phyloP scores from a whole-genome alignment of 139 green algal species.

The Chlamydomonas sphaeroides region DNA sequence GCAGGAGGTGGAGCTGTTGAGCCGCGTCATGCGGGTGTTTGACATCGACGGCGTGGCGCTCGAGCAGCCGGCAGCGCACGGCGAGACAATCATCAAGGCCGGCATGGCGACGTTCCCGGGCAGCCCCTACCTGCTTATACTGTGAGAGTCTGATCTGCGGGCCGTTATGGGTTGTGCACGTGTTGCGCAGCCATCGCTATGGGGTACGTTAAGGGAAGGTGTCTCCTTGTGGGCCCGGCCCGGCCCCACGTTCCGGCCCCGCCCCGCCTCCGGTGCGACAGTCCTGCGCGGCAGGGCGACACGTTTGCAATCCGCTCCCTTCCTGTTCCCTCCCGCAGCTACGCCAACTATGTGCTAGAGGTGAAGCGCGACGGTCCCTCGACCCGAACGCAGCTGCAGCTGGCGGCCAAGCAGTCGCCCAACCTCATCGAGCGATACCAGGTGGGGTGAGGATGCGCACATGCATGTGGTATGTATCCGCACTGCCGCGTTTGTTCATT shows the following conservation, averaged over 20 bases:
- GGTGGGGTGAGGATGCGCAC: too few species aligned
- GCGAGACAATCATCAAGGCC: constrained; percentile 49
- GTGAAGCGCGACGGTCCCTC: constrained; percentile 48
- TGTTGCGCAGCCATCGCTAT: too few species aligned
- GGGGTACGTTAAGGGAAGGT: too few species aligned
- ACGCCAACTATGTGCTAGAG: constrained; percentile 53
- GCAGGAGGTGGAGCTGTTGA: constrained; percentile 26
- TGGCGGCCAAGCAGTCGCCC: constrained; percentile 46
- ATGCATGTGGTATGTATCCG: too few species aligned
- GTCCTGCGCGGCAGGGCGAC: too few species aligned
- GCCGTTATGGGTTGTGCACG: too few species aligned
- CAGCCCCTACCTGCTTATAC: constrained; percentile 38
- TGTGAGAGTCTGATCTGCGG: too few species aligned
- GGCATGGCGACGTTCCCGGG: constrained; percentile 40
- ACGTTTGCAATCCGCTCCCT: too few species aligned
- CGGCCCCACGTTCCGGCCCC: too few species aligned
- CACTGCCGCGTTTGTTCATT: too few species aligned
- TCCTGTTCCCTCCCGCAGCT: constrained; percentile 40
- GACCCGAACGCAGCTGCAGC: constrained; percentile 57
- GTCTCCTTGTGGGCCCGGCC: too few species aligned
- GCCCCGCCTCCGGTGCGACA: too few species aligned
- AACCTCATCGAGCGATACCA: constrained; percentile 44
- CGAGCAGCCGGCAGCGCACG: constrained; percentile 10
- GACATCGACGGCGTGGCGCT: constrained; percentile 31
- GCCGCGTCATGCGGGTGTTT: constrained; percentile 44